A percentile compares a stretch with the other conserved stretches of the same genome.
phyloP scores from a whole-genome alignment of 164 flowering plant species.

The Umbellularia californica region DNA sequence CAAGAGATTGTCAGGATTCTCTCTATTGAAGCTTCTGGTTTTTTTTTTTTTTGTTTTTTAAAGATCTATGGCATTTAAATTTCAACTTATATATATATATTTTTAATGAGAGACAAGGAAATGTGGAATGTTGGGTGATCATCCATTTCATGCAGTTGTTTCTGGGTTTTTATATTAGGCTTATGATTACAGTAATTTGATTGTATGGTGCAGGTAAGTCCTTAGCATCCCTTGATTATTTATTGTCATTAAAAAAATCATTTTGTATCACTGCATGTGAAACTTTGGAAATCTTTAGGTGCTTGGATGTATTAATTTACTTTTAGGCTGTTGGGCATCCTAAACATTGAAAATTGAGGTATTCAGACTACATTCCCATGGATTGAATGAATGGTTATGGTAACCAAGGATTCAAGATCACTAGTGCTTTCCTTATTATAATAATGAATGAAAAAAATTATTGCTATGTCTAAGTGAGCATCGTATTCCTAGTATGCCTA shows the following conservation, averaged over 20 bases:
- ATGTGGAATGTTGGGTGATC: neutral
- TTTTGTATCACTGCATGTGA: neutral
- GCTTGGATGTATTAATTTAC: neutral
- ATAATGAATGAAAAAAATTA: too few species aligned
- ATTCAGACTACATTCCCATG: neutral
- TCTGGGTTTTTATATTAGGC: too few species aligned
- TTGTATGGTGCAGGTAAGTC: neutral
- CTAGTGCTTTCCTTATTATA: too few species aligned
- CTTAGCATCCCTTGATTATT: neutral
- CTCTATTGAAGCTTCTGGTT: neutral
- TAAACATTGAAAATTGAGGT: too few species aligned
- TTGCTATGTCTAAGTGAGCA: too few species aligned
- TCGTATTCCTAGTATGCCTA: too few species aligned
- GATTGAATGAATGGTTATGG: neutral
- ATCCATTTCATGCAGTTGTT: neutral
- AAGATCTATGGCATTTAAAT: too few species aligned
- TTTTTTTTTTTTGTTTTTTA: neutral
- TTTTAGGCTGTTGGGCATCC: neutral
- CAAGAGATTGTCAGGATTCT: conserved; percentile 4
- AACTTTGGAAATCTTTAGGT: neutral
- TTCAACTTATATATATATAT: neutral
- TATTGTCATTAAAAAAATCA: neutral
- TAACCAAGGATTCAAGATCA: too few species aligned
- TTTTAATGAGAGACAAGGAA: neutral
- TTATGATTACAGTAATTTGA: neutral